Conservation (phyloP, 306 rosid species). For the Pterocarpus macrocarpus region DNA sequence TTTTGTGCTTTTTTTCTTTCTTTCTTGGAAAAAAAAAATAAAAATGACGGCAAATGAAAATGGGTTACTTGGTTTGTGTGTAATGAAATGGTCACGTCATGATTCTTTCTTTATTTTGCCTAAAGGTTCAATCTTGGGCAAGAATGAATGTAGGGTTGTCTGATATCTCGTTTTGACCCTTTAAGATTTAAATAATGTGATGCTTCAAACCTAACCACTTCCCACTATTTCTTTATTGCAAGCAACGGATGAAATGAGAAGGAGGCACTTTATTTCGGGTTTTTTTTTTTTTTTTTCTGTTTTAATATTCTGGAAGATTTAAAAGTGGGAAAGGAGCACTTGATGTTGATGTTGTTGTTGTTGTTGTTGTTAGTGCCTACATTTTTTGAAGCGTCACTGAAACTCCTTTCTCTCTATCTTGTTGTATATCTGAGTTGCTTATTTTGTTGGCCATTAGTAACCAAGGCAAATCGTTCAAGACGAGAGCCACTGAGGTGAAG, state of each 20-base stretch:
- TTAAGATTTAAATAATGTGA: no score
- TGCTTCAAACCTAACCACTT: no score
- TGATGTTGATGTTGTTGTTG: not conserved
- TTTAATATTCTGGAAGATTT: no score
- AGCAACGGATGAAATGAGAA: no score
- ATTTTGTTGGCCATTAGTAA: constrained; percentile 49
- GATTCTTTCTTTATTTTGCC: not conserved
- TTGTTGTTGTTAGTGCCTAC: no score
- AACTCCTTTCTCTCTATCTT: not conserved
- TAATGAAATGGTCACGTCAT: not conserved
- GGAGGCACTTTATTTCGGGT: no score
- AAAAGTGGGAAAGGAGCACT: not conserved
- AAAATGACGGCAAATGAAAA: not conserved
- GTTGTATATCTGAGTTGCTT: not conserved
- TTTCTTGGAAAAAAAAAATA: not conserved
- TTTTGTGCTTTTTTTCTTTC: not conserved
- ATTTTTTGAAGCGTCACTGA: not conserved
- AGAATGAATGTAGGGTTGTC: not conserved
- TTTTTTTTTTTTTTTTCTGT: no score
- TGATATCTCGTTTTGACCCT: not conserved
- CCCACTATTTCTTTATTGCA: no score
- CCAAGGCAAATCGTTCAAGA: constrained; percentile 63
- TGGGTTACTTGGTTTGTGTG: not conserved
- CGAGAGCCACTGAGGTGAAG: constrained; percentile 61
- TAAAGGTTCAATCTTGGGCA: not conserved